Base-by-base conservation (phyloP, 2,329 filamentous ascomycete genomes). In the Aspergillus cejpii region DNA sequence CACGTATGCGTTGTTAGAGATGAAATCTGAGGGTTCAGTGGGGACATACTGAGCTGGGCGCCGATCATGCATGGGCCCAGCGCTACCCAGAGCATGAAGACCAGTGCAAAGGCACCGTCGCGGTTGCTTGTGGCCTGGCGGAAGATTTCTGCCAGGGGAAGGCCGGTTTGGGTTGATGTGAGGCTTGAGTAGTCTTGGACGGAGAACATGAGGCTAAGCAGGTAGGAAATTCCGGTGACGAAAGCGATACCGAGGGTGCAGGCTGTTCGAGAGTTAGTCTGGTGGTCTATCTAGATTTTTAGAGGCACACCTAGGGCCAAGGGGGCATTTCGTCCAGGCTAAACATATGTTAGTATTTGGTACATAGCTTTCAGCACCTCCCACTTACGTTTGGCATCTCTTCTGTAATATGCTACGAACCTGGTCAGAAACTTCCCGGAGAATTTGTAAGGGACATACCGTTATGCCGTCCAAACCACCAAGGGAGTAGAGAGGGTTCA, bases 111-210 rank as follows among this genome's bases (percentile, higher is more conserved):
- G 0, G 77, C 74, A 0, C 76, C 77, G 0, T 71, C 71, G 0
- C 64, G 65, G 0, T 68, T 74, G 1, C 72, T 70, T 0, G 76
- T 79, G 1, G 74, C 75, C 54, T 81, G 78, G 12, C 59, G 71
- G 60, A 84, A 87, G 41, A 87, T 78, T 39, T 81, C 78, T 6
- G 80, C 78, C n/a, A 86, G 75, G 0, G 83, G 82, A 44, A 80
- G 81, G 1, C 74, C 62, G 2, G 61, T 65, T 3, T 47, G 51
- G 1, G 58, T 58, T 36, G 55, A 48, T 11, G 69, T 63, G 0
- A 78, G 62, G 1, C 63, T 65, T 31, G 64, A 56, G 39, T 74
- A 74, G 52, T 76, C 68, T 37, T 73, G 71, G 37, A 76, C 70
- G 1, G 68, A 72, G 53, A 75, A 78, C 67, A 78, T 76, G 39